phyloP scores from a whole-genome alignment of 2,329 filamentous ascomycete genomes.

The Paracorniculantispora psalliotae region DNA sequence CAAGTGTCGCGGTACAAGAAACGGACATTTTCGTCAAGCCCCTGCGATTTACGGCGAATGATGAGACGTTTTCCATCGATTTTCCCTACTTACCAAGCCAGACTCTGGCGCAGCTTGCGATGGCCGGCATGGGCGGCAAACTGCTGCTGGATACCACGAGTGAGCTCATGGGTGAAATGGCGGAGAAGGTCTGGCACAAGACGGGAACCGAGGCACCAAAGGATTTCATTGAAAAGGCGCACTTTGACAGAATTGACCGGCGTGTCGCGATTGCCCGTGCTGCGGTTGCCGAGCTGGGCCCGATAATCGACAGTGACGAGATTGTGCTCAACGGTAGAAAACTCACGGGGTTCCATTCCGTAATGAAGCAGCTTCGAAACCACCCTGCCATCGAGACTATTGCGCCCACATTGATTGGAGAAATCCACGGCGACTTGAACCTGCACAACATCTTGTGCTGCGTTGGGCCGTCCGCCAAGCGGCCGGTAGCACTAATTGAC shows the following conservation, averaged over 20 bases:
- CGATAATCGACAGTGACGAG: conserved; percentile 3
- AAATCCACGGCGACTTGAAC: conserved; percentile 12
- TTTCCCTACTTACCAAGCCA: conserved; percentile 11
- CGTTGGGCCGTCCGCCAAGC: neutral
- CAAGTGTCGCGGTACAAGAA: neutral
- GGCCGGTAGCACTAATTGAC: conserved; percentile 7
- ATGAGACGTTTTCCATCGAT: conserved; percentile 1
- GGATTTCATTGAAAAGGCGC: conserved; percentile 10
- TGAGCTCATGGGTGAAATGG: conserved; percentile 4
- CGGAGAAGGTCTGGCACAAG: conserved; percentile 1
- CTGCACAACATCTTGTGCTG: conserved; percentile 10
- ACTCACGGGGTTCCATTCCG: neutral
- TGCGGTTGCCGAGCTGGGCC: neutral
- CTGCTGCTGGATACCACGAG: conserved; percentile 19
- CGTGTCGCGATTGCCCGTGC: conserved; percentile 8
- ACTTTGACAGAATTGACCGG: conserved; percentile 8
- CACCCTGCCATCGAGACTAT: neutral
- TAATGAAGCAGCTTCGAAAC: neutral
- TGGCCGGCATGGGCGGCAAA: conserved; percentile 24
- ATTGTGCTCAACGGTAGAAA: conserved; percentile 6
- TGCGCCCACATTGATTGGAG: neutral
- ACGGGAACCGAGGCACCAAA: neutral
- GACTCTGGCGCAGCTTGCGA: conserved; percentile 13
- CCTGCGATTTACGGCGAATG: neutral
- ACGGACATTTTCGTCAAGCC: conserved; percentile 9